Percentiles rank a stretch among this genome's conserved stretches.
phyloP scores from a whole-genome alignment of 192 early-diverging fungal genomes.

The Coemansia aciculifera region DNA sequence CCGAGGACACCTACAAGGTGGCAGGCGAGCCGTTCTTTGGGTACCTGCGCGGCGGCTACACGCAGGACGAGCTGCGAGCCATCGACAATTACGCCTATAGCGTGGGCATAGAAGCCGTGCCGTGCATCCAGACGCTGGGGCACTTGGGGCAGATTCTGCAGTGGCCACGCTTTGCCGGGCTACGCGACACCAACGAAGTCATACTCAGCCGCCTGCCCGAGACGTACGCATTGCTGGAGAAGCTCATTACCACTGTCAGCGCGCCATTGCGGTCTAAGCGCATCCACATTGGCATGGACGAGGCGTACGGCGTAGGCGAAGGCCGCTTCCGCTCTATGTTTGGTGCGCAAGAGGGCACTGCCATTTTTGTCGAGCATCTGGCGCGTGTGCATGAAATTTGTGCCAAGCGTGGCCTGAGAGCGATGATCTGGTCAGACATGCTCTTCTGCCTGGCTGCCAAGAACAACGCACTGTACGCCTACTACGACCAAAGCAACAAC shows the following conservation, averaged over 20 bases:
- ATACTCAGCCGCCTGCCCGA: slow-evolving; percentile 68
- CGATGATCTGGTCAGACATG: slow-evolving; percentile 90
- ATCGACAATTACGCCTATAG: slow-evolving; percentile 78
- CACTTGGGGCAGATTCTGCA: slow-evolving; percentile 88
- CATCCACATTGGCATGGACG: slow-evolving; percentile 89
- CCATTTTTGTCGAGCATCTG: slow-evolving; percentile 77
- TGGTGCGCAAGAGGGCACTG: slow-evolving; percentile 70
- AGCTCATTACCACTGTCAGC: slow-evolving; percentile 65
- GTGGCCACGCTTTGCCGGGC: slow-evolving; percentile 77
- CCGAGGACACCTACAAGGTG: slow-evolving; percentile 85
- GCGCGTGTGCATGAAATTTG: slow-evolving; percentile 73
- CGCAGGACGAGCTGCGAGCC: slow-evolving; percentile 65
- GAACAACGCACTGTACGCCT: slow-evolving; percentile 77
- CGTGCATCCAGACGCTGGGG: slow-evolving; percentile 89
- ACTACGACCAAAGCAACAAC: slow-evolving; percentile 72
- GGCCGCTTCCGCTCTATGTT: slow-evolving; percentile 75
- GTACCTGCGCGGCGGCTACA: slow-evolving; percentile 72
- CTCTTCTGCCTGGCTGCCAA: slow-evolving; percentile 70
- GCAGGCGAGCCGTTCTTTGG: slow-evolving; percentile 70
- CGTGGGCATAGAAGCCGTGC: slow-evolving; percentile 81
- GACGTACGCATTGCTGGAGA: slow-evolving; percentile 78
- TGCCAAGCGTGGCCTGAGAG: slow-evolving; percentile 58
- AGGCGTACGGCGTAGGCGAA: slow-evolving; percentile 84
- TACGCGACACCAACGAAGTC: slow-evolving; percentile 83
- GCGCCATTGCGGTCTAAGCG: slow-evolving; percentile 71